Evolutionary conservation across 768 basidiomycete genomes (phyloP).

Genomic region (Lactarius sanguifluus): DNA sequence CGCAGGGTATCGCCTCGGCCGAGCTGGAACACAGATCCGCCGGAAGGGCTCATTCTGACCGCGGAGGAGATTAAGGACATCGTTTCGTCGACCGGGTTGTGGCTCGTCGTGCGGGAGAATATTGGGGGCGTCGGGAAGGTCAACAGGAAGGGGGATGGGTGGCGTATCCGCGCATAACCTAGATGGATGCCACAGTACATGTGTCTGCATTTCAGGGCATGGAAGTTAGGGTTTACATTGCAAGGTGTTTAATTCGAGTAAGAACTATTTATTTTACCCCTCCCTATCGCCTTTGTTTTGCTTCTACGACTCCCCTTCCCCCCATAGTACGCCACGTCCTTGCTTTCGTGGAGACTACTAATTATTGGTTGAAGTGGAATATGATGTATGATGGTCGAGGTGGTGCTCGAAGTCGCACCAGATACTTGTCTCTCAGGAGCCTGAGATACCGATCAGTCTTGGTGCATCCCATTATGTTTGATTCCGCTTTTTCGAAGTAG

Average conservation of each 20-base stretch:
- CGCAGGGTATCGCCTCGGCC: constrained; percentile 38
- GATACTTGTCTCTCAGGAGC: no score
- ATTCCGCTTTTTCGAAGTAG: no score
- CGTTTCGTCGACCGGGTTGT: constrained; percentile 82
- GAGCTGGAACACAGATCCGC: constrained; percentile 20
- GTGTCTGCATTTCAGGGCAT: not conserved
- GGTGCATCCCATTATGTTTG: no score
- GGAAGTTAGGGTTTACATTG: not conserved
- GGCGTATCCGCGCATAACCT: constrained; percentile 62
- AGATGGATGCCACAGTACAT: not conserved
- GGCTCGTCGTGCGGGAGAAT: constrained; percentile 90
- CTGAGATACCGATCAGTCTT: no score
- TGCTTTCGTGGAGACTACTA: not conserved
- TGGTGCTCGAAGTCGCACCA: not conserved
- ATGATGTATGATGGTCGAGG: not conserved
- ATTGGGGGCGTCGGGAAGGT: constrained; percentile 87
- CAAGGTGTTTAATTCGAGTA: not conserved
- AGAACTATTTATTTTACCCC: not conserved
- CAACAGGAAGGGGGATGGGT: constrained; percentile 74
- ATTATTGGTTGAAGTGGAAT: not conserved
- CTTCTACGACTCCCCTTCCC: not conserved
- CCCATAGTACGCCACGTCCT: not conserved
- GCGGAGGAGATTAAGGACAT: constrained; percentile 95
- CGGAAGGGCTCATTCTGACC: constrained; percentile 62
- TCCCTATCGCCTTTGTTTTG: not conserved